phyloP scores from a whole-genome alignment of 2,329 filamentous ascomycete species.

The Hymenoscyphus fraxineus region DNA sequence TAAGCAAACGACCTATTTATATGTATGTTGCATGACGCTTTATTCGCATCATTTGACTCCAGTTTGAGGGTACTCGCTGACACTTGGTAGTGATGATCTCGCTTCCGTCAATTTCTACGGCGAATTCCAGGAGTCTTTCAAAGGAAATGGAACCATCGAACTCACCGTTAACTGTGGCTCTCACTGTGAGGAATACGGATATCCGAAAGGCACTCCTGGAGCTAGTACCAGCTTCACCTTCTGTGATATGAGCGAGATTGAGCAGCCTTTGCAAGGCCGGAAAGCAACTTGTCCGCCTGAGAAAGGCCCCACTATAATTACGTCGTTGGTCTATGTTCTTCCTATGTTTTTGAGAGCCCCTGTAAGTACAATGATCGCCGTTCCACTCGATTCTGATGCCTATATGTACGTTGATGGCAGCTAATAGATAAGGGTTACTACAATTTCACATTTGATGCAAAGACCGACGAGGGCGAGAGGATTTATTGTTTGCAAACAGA shows the following conservation, averaged over 20 bases:
- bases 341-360: constrained; percentile 3
- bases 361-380: neutral
- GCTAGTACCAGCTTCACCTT: constrained; percentile 6
- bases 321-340: neutral
- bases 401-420: neutral
- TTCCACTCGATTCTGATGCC: too few relatives aligned
- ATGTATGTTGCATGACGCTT: neutral
- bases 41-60: neutral
- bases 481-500: constrained; percentile 11
- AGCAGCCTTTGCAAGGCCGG: constrained; percentile 6
- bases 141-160: constrained; percentile 2
- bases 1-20: constrained; percentile 1
- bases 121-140: neutral
- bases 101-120: neutral
- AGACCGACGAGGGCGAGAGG: constrained; percentile 9
- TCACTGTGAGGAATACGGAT: neutral
- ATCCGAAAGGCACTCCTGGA: constrained; percentile 3
- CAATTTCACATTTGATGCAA: constrained; percentile 7
- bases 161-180: constrained; percentile 7
- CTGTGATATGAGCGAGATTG: constrained; percentile 7
- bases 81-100: neutral
- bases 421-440: constrained; percentile 6
- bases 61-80: neutral
- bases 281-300: constrained; percentile 9
- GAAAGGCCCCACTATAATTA: constrained; percentile 7